A percentile compares a stretch with the other conserved stretches of the same genome.
Evolutionary conservation across 2,329 filamentous ascomycete genomes (phyloP).

Genomic region (Ophiostoma ips): DNA sequence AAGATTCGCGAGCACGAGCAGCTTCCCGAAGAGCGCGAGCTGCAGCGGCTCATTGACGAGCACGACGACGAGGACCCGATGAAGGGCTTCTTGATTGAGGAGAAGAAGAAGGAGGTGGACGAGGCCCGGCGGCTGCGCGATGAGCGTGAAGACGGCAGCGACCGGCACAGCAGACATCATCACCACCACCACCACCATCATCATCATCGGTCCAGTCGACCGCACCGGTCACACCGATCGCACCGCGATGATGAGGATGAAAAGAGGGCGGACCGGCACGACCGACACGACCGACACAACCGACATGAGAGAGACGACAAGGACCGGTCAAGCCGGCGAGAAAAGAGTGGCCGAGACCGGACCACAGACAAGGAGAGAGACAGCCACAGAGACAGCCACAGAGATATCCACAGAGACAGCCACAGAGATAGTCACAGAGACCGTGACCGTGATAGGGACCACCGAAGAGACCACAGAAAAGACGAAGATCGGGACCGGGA

Average conservation of each 20-base stretch:
- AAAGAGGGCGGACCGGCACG: conserved; percentile 6
- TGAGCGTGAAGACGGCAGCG: conserved; percentile 27
- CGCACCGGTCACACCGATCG: conserved; percentile 28
- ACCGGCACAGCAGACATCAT: conserved; percentile 4
- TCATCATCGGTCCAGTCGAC: conserved; percentile 29
- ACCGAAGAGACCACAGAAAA: conserved; percentile 5
- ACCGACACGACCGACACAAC: background rate
- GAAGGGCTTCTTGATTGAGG: conserved; percentile 78
- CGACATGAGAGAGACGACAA: conserved; percentile 13
- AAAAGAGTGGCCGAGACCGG: conserved; percentile 10
- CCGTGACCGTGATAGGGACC: conserved; percentile 8
- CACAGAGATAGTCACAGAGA: background rate
- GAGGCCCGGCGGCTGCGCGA: conserved; percentile 47
- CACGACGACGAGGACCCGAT: conserved; percentile 96
- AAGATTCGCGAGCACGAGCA: conserved; percentile 20
- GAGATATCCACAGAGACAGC: conserved; percentile 4
- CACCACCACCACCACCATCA: conserved; percentile 12
- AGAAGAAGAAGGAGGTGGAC: conserved; percentile 81
- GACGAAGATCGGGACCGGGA: conserved; percentile 15
- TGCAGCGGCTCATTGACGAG: conserved; percentile 59
- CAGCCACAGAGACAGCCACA: background rate
- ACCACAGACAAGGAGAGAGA: conserved; percentile 9
- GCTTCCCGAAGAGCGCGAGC: conserved; percentile 69
- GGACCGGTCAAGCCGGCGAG: conserved; percentile 17
- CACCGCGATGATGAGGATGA: conserved; percentile 16